phyloP scores from a whole-genome alignment of 805 yeast genomes.

The Scheffersomyces spartinae region DNA sequence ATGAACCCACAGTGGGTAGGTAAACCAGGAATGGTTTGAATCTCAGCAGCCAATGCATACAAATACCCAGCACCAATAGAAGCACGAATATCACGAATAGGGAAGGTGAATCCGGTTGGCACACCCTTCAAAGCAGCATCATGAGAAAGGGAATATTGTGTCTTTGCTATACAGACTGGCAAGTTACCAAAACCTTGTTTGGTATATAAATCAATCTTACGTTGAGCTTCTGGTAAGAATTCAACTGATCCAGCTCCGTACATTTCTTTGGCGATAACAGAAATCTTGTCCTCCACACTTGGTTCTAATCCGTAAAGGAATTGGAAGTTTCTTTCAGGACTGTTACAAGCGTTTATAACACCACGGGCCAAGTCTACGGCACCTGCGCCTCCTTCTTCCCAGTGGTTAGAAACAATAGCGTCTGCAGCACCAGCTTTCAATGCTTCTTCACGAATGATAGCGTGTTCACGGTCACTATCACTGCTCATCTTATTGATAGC shows the following conservation, averaged over 20 bases:
- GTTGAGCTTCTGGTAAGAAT: constrained; percentile 55
- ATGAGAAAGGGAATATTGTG: constrained; percentile 76
- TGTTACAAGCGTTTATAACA: constrained; percentile 49
- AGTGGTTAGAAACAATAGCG: constrained; percentile 74
- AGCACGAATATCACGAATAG: constrained; percentile 70
- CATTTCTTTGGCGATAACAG: constrained; percentile 60
- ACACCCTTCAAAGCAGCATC: constrained; percentile 78
- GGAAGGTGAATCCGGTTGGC: constrained; percentile 69
- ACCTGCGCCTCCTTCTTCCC: constrained; percentile 82
- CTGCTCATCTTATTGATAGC: constrained; percentile 73
- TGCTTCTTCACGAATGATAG: constrained; percentile 54
- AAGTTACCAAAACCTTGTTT: constrained; percentile 66
- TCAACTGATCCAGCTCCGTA: constrained; percentile 70
- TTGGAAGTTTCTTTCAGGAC: constrained; percentile 28
- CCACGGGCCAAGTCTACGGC: constrained; percentile 66
- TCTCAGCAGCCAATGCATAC: constrained; percentile 78
- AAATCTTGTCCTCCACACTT: constrained; percentile 58
- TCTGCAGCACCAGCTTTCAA: constrained; percentile 68
- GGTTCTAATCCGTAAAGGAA: constrained; percentile 53
- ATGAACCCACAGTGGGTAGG: constrained; percentile 80
- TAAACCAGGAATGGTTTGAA: constrained; percentile 78
- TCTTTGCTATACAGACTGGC: constrained; percentile 79
- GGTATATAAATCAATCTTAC: constrained; percentile 56
- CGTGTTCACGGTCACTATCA: constrained; percentile 60
- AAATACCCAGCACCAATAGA: constrained; percentile 78